These are phyloP conservation scores for Camelina laxa DNA, from an alignment of 345 rosid genomes.

Conservation along the genomic window DNA sequence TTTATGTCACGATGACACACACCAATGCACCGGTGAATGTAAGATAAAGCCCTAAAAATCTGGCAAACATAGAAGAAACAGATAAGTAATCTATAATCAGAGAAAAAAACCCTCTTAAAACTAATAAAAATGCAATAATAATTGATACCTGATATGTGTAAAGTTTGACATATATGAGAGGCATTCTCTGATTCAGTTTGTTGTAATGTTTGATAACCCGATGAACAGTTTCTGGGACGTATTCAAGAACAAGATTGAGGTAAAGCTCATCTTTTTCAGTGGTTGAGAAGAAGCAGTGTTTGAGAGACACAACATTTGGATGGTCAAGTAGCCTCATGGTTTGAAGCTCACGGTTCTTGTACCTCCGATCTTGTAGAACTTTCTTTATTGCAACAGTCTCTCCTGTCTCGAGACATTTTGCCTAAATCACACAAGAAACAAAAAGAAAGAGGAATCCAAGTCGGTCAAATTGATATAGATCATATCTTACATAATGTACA, in stretches of 20 bases:
- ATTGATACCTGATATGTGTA: conserved; percentile 82
- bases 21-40: conserved; percentile 84
- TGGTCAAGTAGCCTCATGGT: conserved; percentile 99
- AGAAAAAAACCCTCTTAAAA: neutral
- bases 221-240: conserved; percentile 93
- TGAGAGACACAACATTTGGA: conserved; percentile 82
- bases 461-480: neutral
- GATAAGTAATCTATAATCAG: conserved; percentile 8
- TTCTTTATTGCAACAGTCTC: conserved; percentile 98
- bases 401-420: conserved; percentile 93
- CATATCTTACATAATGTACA: neutral
- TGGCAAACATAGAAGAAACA: conserved; percentile 45
- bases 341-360: conserved; percentile 97
- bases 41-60: conserved; percentile 94
- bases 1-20: conserved; percentile 97
- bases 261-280: conserved; percentile 95
- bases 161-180: conserved; percentile 86
- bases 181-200: conserved; percentile 92
- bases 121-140: conserved; percentile 5
- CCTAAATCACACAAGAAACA: conserved; percentile 47
- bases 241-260: conserved; percentile 96
- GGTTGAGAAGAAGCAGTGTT: conserved; percentile 98
- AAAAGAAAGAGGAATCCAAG: neutral
- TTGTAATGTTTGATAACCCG: conserved; percentile 92
- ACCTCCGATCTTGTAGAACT: conserved; percentile 95